Evolutionary conservation across 495 filamentous ascomycete genomes (phyloP), one percentile per base, ranked within the genome.

Genomic region (Penicillium bialowiezense): DNA sequence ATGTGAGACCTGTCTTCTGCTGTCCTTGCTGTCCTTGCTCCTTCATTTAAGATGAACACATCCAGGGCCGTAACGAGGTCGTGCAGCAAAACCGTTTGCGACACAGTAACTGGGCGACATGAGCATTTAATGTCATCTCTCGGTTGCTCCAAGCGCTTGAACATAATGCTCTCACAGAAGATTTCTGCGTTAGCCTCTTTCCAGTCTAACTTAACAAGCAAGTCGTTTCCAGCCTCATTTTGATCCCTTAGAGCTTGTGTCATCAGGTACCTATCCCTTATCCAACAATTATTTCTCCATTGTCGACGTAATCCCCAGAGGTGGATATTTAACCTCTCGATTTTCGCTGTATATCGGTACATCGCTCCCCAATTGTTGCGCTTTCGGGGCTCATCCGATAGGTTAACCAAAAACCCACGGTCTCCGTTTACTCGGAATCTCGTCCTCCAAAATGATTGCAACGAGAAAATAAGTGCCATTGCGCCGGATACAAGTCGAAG

Each of bases 401-500:
- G 44, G 9, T 26, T 20, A 8, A 8, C 2, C 1, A 48, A 9
- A 38, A 39, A 48, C 1, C 44, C 44, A 14, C 44, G 44, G 8
- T 40, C 34, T 38, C 34, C 10, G 13, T 48, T 31, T 14, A 48
- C n/a, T 18, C 14, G 44, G 8, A 48, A 48, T 15, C 35, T 39
- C 12, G 35, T 38, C 18, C 28, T 39, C 44, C 44, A 48, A 5
- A 40, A 40, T 32, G 21, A 14, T 8, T 48, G 44, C 1, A 33
- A 18, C 12, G 7, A 4, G 29, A 52, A 52, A 13, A 48, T 19
- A 36, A n/a, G 17, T 20, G 31, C 50, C 50, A 52, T 52, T 17
- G 37, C 39, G 35, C 43, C 19, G 14, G 50, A 48, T 32, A 15
- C 20, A 28, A n/a, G 14, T 29, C 50, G 39, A 29, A 52, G 29